Base-by-base conservation (phyloP, 257 asterid genomes). In the Salvia hispanica region DNA sequence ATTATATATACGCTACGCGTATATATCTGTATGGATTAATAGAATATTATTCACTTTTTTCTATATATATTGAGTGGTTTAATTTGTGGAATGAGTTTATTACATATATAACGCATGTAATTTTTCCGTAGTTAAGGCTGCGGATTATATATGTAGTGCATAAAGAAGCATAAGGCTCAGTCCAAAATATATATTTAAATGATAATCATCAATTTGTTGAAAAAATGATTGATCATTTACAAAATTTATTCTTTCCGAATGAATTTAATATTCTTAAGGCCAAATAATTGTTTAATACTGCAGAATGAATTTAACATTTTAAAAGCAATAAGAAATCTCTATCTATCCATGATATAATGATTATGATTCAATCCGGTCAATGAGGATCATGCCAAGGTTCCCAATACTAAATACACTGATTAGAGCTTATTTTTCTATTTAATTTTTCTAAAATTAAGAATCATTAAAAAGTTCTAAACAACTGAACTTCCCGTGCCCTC, bases 301-400 rank as follows among this genome's bases (percentile, higher is more conserved):
- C 18, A 55, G 15, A 39, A 39, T 59, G 15, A 59, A 39, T 39
- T 39, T 39, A 33, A 52, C 36, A 67, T 53, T 9, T 54, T 54
- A 3, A 4, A 43, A 71, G 44, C 66, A 48, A 51, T 58, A 59
- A 59, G 25, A 69, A 73, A 54, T 42, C 36, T 15, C n/a, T 39
- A 14, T 48, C n/a, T 12, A 65, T 59, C 25, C 47, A 70, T 70
- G 72, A 70, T 59, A 70, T 59, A 50, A 50, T 48, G 43, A 64
- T 37, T 60, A 58, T 70, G 67, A 58, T 58, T 58, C 67, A 69
- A 56, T 69, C 36, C 77, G 60, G 71, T 71, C 77, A 71, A 71
- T 53, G 47, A 10, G 75, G 61, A 61, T 62, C 71, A 40, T 59
- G 66, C 54, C 52, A 55, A 60, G 69, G 43, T 66, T 67, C 18